Evolutionary conservation across 768 basidiomycete species (phyloP), one percentile per base, ranked within the genome.

Genomic region (Suillus occidentalis): DNA sequence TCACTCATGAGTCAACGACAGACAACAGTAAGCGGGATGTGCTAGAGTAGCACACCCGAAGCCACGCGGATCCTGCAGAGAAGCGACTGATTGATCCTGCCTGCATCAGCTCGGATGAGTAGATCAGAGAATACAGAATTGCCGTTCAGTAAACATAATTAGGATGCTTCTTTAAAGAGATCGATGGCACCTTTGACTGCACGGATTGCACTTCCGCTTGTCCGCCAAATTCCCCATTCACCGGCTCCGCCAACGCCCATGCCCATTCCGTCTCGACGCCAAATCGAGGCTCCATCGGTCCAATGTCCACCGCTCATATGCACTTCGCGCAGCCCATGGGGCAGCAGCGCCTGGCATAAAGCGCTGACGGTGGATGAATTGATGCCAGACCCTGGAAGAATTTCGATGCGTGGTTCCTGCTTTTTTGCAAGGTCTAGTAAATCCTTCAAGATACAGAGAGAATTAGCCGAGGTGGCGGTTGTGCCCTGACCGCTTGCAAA

Each of bases 351-450:
- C 25, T 80, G 69, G 59, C 91, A 77, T 40, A 94, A 55, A 13
- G 68, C 60, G 1, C 77, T 72, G n/a, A 88, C 76, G 1, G 85
- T 91, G 10, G 78, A 70, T 8, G 81, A 72, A 68, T 89, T 91
- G 62, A 94, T 86, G 1, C 92, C 92, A 13, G 90, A 89, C 5
- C 92, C 92, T 3, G 91, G 89, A 67, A 94, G 83, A 58, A 95
- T 83, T 10, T 36, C 62, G 7, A 75, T 61, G 1, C 73, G 63
- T 18, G 63, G 39, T 37, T 60, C 25, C 31, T 45, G 47, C 42
- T 31, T 14, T 16, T 66, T 56, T 9, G 64, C 77, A 20, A 72
- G 63, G 42, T 74, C 65, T 65, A 82, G 79, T 37, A 88, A 73
- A 49, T 75, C 71, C 62, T 79, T 68, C n/a, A 88, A 68, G 1